Conservation (phyloP, 1,284 basidiomycete genomes). For the Cutaneotrichosporon dermatis region DNA sequence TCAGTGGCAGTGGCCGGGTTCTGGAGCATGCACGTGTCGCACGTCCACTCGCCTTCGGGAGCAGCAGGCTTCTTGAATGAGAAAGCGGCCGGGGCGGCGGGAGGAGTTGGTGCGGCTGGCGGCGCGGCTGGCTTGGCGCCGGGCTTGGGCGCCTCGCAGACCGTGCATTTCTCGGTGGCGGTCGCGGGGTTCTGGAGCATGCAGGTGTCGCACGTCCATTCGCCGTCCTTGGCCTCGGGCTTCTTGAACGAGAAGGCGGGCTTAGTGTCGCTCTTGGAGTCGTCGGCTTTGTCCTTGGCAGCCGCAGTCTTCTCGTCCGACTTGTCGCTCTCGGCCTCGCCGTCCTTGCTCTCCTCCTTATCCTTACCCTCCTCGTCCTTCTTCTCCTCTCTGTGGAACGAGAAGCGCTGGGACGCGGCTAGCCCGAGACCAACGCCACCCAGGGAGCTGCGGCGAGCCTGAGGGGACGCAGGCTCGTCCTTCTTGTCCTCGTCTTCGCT, state of each 20-base stretch:
- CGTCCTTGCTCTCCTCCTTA: not conserved
- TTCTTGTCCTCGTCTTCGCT: not conserved
- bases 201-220: conserved; percentile 25
- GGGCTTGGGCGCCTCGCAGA: conserved; percentile 30
- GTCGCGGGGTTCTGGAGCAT: not conserved
- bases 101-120: not conserved
- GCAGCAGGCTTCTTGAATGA: conserved; percentile 31
- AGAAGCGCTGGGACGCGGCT: not conserved
- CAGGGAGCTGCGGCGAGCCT: not conserved
- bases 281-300: not conserved
- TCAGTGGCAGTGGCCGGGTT: conserved; percentile 51
- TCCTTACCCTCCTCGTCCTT: not conserved
- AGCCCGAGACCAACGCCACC: conserved; percentile 12
- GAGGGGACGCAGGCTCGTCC: not conserved
- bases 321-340: not conserved
- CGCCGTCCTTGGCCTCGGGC: conserved; percentile 27
- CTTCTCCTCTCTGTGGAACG: conserved; percentile 5
- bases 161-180: not conserved
- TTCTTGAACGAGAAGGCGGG: conserved; percentile 21
- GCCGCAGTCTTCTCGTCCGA: not conserved
- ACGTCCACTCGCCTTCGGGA: conserved; percentile 50
- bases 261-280: not conserved
- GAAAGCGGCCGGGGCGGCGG: not conserved
- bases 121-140: conserved; percentile 5
- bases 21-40: conserved; percentile 52